Base-by-base conservation (phyloP, 306 rosid genomes). In the Medicago arabica region DNA sequence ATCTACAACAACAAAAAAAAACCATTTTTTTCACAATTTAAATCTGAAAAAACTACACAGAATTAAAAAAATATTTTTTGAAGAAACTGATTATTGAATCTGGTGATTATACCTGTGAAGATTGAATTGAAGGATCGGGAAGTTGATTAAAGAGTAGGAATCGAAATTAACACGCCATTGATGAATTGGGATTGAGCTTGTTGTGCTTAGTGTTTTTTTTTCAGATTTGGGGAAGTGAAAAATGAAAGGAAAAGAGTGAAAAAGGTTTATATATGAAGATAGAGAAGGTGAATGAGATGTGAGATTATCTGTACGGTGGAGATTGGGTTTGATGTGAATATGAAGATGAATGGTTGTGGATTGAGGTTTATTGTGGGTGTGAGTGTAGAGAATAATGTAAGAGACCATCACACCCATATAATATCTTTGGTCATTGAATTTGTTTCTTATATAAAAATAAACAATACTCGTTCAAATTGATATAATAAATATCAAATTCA, bases 91-190 rank as follows among this genome's bases (percentile, higher is more conserved):
- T 19, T 6, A 53, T 43, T 25, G 18, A 74, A 83, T 31, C 18
- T 31, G 14, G 14, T 0, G 44, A 4, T 58, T 25, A 17, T 82
- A 78, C 84, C 80, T 59, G 67, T 57, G 7, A 11, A n/a, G 2
- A 59, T 25, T 12, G 54, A 74, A 74, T 50, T 59, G 38, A 59
- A 47, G 8, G 76, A 75, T 72, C 79, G 39, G 44, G 14, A 57
- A 58, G 69, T 58, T 39, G 2, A 65, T 5, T 2, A 12, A 46
- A 49, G 72, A 47, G 62, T 6, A 15, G 17, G n/a, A 80, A 75
- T 78, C 23, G 43, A 65, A 78, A 31, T 81, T 72, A 85, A 57
- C 58, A 79, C 61, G 71, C 68, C 86, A 79, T 70, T 63, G 39
- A 69, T 65, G 50, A 70, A 54, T 78, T 60, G 67, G 71, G 80